Percentiles rank a stretch among this genome's conserved stretches.
Evolutionary conservation across 768 basidiomycete genomes (phyloP).

Genomic region (Lepiota subincarnata): DNA sequence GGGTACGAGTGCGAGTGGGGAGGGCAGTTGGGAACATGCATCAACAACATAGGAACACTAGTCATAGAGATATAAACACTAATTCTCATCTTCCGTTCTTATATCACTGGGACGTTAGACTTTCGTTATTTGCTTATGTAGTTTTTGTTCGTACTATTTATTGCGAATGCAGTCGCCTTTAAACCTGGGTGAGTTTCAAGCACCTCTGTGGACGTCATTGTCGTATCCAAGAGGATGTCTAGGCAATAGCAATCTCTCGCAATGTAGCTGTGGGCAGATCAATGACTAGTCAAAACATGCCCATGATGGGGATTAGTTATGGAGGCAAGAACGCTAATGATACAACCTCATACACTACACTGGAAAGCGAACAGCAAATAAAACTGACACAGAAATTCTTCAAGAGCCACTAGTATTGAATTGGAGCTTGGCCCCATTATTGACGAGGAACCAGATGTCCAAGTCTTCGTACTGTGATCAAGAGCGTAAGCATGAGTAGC

Average conservation of each 20-base stretch:
- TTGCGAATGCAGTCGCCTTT: not conserved
- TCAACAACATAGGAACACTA: conserved; percentile 17
- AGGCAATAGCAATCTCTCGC: no score
- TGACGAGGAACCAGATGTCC: conserved; percentile 77
- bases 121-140: not conserved
- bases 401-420: conserved; percentile 11
- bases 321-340: not conserved
- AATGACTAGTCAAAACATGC: not conserved
- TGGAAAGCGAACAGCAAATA: not conserved
- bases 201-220: not conserved
- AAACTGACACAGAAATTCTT: not conserved
- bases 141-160: conserved; percentile 3
- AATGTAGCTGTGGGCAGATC: no score
- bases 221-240: not conserved
- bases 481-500: conserved; percentile 13
- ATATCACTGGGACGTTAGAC: not conserved
- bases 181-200: no score
- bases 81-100: not conserved
- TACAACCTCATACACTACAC: conserved; percentile 8
- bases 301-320: not conserved
- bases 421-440: conserved; percentile 76
- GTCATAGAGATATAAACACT: conserved; percentile 11
- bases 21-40: conserved; percentile 75
- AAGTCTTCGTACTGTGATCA: conserved; percentile 77
- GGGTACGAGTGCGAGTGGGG: conserved; percentile 49